Evolutionary conservation across 495 filamentous ascomycete genomes (phyloP), one percentile per base, ranked within the genome.

Genomic region (Annulohypoxylon bovei): DNA sequence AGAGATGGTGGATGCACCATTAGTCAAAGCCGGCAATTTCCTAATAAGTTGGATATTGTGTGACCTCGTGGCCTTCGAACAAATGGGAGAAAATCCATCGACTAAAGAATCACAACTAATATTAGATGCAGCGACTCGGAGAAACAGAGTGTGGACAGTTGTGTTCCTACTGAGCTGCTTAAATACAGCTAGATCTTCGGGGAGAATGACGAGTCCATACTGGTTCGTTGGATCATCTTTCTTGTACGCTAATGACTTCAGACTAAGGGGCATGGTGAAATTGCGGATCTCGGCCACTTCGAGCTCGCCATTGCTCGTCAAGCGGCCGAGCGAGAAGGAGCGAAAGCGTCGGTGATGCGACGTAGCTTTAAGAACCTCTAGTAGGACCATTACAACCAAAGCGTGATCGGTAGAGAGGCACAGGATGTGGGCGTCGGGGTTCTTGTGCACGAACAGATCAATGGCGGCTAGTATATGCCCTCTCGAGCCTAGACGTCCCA

Each of bases 361-460:
- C 23, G 53, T 57, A 9, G 53, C 30, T 18, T 37, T 39, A 3
- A 57, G 53, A 27, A 57, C 53, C 20, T 57, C 53, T 14, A 57
- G 33, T 14, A 57, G 33, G 4, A 32, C 53, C 20, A 35, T 9
- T 20, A 57, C 23, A 4, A 40, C 33, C 23, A 58, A 32, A 18
- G 46, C 53, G 23, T 23, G 30, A 32, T 57, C 53, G 8, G 12
- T 52, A 16, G 70, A 47, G 27, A 73, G 62, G 42, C 59, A 65
- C 30, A 74, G 42, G 16, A 74, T 72, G n/a, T 42, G 54, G 30
- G 67, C 42, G 8, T 55, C 23, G 28, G 72, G 71, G 20, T 66
- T 65, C 40, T 70, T 73, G 54, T 73, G 72, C 14, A 49, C 54
- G 5, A 73, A 28, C 20, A 75, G 65, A 46, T 65, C 65, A 16